Conservation (phyloP, 2,329 filamentous ascomycete genomes). For the Cytospora piceicola region DNA sequence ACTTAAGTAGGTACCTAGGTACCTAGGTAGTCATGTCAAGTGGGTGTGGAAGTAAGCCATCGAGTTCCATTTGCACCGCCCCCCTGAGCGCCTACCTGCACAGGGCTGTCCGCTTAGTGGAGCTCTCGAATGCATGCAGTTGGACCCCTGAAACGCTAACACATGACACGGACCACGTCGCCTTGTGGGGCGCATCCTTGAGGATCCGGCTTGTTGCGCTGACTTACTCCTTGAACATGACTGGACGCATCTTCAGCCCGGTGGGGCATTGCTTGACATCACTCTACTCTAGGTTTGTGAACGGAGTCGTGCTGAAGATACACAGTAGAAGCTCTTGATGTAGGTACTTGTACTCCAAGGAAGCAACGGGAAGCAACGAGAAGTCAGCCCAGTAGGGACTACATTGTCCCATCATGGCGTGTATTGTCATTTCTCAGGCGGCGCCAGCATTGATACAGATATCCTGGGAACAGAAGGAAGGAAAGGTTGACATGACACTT, state of each 20-base stretch:
- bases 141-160: background rate
- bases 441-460: too few relatives aligned
- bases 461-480: background rate
- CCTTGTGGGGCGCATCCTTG: background rate
- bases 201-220: conserved; percentile 1
- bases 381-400: background rate
- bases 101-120: background rate
- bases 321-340: background rate
- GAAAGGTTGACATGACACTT: background rate
- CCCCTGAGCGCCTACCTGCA: background rate
- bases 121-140: background rate
- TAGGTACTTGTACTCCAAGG: background rate
- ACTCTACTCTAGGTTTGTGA: background rate
- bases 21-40: too few relatives aligned
- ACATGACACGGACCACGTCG: background rate
- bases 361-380: background rate
- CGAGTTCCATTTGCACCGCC: background rate
- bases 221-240: background rate
- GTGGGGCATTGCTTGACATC: background rate
- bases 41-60: too few relatives aligned
- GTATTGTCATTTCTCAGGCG: background rate
- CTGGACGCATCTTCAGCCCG: background rate
- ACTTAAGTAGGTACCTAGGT: too few relatives aligned
- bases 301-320: background rate
- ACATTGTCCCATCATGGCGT: background rate